Evolutionary conservation across 805 yeast genomes (phyloP).

Genomic region (Candida dajiaensis): DNA sequence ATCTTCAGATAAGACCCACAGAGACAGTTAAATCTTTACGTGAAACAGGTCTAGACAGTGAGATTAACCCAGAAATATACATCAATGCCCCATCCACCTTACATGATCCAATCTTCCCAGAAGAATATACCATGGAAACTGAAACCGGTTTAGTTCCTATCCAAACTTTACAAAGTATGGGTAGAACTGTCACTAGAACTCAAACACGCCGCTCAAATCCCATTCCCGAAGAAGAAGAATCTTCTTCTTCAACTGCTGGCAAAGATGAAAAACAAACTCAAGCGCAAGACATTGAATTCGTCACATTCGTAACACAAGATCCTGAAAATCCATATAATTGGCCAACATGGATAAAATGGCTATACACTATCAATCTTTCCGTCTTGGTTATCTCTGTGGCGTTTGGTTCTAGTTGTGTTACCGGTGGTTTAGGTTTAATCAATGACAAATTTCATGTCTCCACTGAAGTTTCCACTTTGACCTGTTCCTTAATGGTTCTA

Average conservation of each 20-base stretch:
- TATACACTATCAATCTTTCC: conserved; percentile 63
- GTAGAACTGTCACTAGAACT: conserved; percentile 46
- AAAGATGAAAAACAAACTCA: conserved; percentile 25
- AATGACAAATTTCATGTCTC: conserved; percentile 63
- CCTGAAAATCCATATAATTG: conserved; percentile 92
- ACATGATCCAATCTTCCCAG: conserved; percentile 77
- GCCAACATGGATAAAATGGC: conserved; percentile 51
- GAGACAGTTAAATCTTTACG: conserved; percentile 71
- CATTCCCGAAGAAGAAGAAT: conserved; percentile 20
- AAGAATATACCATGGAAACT: conserved; percentile 86
- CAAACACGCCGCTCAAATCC: conserved; percentile 6
- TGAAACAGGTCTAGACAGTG: conserved; percentile 54
- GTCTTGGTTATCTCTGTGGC: conserved; percentile 82
- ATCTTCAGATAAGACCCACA: conserved; percentile 37
- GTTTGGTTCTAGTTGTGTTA: conserved; percentile 85
- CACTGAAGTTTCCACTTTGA: conserved; percentile 68
- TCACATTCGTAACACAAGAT: conserved; percentile 72
- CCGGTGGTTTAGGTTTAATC: conserved; percentile 76
- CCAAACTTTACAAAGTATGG: conserved; percentile 59
- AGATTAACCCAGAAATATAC: conserved; percentile 44
- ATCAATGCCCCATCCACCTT: conserved; percentile 48
- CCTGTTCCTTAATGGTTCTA: conserved; percentile 82
- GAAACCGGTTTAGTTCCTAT: conserved; percentile 84
- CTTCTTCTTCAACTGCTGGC: conserved; percentile 24
- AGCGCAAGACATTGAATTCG: conserved; percentile 67